Base-by-base conservation (phyloP, 305 asterid genomes). In the Fraxinus sp. region DNA sequence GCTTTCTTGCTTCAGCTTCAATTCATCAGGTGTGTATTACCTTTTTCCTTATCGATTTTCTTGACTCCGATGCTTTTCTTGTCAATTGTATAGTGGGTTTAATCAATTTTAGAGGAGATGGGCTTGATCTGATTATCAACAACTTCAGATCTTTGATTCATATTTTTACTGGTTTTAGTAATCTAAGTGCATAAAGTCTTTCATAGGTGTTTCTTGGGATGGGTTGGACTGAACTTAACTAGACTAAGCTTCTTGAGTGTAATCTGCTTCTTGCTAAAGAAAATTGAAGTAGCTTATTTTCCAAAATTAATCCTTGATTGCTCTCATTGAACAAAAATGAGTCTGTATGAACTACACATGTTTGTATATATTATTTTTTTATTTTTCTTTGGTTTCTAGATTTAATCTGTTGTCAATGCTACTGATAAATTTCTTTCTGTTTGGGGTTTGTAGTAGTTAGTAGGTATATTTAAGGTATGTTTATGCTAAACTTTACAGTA, bases 71-170 rank as follows among this genome's bases (percentile, higher is more conserved):
- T 18, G 10, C 24, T 77, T 59, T 59, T 22, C 2, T 71, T 7
- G 9, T 55, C 57, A 26, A 22, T 85, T 75, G 16, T 16, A 6
- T 71, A 16, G 24, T 2, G 64, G 79, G 72, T 68, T 11, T 76
- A 6, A 41, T 59, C 71, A 66, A 79, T 41, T 81, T 39, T 64
- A 43, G 37, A 84, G 49, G 26, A 18, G 18, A 55, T n/a, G 66
- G 10, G 66, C 10, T 5, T 16, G 24, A 55, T 55, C 66, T 55
- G 24, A 49, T 75, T 28, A 46, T 35, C 26, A n/a, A 3, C 26
- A 66, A 55, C 76, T 71, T 75, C 33, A 64, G 85, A 85, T 82
- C 75, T 41, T 70, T 8, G 32, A 26, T 37, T 73, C 57, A 36
- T 10, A 26, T 22, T 5, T 57, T 79, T 24, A 10, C 18, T 64